phyloP scores from a whole-genome alignment of 2,329 filamentous ascomycete species.

The Blumeria hordei region DNA sequence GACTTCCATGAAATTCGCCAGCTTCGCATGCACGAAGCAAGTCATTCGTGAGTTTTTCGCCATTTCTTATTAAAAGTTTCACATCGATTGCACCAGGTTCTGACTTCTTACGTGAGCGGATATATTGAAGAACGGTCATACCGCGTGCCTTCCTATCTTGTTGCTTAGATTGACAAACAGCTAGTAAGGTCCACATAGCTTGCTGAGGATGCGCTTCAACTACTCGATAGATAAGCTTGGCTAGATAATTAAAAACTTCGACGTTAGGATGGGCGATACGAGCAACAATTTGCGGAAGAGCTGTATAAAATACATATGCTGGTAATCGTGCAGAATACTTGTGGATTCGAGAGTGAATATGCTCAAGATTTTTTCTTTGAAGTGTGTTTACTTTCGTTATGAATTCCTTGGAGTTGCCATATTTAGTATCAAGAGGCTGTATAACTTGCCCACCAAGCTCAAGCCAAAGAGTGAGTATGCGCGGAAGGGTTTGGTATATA shows the following conservation, averaged over 20 bases:
- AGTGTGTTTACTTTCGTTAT: conserved; percentile 26
- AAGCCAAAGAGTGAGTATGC: conserved; percentile 80
- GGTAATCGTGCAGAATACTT: conserved; percentile 56
- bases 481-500: conserved; percentile 79
- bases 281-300: conserved; percentile 84
- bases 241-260: conserved; percentile 53
- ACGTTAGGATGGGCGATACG: conserved; percentile 70
- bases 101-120: conserved; percentile 24
- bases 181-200: conserved; percentile 72
- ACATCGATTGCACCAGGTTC: conserved; percentile 34
- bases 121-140: conserved; percentile 24
- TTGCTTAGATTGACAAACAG: conserved; percentile 61
- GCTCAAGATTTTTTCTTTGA: conserved; percentile 39
- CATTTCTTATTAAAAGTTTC: conserved; percentile 46
- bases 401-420: conserved; percentile 20
- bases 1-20: conserved; percentile 45
- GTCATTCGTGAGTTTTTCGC: conserved; percentile 64
- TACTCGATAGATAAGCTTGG: conserved; percentile 66
- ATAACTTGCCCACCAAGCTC: conserved; percentile 63
- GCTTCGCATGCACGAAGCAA: conserved; percentile 60
- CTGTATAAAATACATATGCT: conserved; percentile 55
- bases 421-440: conserved; percentile 26
- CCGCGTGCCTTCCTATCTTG: conserved; percentile 37
- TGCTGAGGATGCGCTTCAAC: conserved; percentile 72
- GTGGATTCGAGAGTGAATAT: conserved; percentile 49